These are phyloP conservation scores for Lactarius pseudohatsudake DNA, from an alignment of 768 basidiomycete genomes.

Conservation along the genomic window DNA sequence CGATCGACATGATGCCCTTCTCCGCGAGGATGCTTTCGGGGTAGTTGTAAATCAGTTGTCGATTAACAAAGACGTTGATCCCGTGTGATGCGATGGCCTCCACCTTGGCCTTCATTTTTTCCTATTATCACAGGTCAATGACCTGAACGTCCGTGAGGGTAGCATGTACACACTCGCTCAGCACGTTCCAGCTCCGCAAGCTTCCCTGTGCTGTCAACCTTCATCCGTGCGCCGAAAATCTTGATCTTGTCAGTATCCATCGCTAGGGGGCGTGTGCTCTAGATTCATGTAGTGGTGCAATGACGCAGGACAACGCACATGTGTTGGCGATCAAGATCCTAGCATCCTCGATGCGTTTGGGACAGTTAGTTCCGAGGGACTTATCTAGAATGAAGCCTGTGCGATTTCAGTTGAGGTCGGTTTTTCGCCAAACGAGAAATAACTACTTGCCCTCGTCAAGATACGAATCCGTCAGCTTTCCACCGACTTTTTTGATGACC, in stretches of 20 bases:
- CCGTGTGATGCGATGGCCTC: slow-evolving; percentile 92
- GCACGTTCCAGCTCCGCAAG: slow-evolving; percentile 97
- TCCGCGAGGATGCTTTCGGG: slow-evolving; percentile 95
- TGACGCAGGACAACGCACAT: slow-evolving; percentile 51
- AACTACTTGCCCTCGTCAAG: slow-evolving; percentile 79
- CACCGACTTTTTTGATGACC: slow-evolving; percentile 99
- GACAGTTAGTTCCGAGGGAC: slow-evolving; percentile 89
- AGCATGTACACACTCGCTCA: slow-evolving; percentile 61
- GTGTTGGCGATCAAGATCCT: slow-evolving; percentile 98
- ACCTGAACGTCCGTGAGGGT: not conserved
- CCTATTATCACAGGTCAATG: slow-evolving; percentile 46
- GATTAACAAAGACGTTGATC: slow-evolving; percentile 96
- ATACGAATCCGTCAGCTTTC: slow-evolving; percentile 97
- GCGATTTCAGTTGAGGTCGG: not conserved
- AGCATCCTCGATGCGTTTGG: slow-evolving; percentile 90
- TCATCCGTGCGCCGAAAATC: slow-evolving; percentile 94
- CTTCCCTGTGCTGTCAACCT: slow-evolving; percentile 95
- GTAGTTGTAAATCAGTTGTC: slow-evolving; percentile 99
- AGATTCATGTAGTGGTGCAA: slow-evolving; percentile 7
- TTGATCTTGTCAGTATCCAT: slow-evolving; percentile 99
- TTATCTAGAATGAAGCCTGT: slow-evolving; percentile 98
- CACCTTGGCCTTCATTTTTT: slow-evolving; percentile 99
- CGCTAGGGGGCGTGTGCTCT: slow-evolving; percentile 47
- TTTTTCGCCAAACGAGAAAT: not conserved
- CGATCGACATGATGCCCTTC: slow-evolving; percentile 92